These are phyloP conservation scores for Aspergillus puulaauensis DNA, from an alignment of 2,329 filamentous ascomycete genomes.

Conservation along the genomic window DNA sequence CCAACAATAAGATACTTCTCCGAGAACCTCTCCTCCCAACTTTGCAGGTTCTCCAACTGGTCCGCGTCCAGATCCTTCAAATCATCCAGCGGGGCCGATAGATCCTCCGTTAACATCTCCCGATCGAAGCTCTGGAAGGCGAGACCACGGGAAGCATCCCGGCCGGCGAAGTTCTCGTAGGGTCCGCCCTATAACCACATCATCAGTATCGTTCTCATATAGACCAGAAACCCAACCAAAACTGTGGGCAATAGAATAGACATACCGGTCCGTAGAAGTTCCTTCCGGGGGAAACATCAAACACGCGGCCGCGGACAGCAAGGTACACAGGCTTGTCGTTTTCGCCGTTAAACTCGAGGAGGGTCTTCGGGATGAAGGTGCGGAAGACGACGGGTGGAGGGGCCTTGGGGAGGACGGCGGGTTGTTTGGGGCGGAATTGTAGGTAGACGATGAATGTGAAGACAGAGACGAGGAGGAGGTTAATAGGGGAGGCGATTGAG, in stretches of 20 bases:
- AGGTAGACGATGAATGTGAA: constrained; percentile 58
- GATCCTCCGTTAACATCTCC: constrained; percentile 89
- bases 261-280: constrained; percentile 86
- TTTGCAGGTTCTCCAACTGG: constrained; percentile 77
- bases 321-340: constrained; percentile 77
- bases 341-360: constrained; percentile 82
- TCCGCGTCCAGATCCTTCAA: constrained; percentile 70
- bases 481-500: constrained; percentile 59
- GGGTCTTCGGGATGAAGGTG: constrained; percentile 77
- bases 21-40: constrained; percentile 90
- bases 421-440: constrained; percentile 56
- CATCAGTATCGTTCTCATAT: background rate
- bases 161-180: constrained; percentile 93
- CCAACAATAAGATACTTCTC: constrained; percentile 97
- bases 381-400: constrained; percentile 76
- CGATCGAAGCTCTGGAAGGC: constrained; percentile 91
- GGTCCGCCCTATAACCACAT: constrained; percentile 63
- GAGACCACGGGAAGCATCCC: constrained; percentile 84
- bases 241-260: background rate
- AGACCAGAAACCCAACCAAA: background rate
- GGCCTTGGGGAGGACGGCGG: constrained; percentile 52
- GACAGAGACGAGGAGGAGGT: constrained; percentile 60
- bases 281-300: constrained; percentile 81
- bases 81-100: constrained; percentile 78
- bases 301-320: constrained; percentile 85